Base-by-base conservation (phyloP, 371 early-diverging fungal species). In the Chytridiales sp. region DNA sequence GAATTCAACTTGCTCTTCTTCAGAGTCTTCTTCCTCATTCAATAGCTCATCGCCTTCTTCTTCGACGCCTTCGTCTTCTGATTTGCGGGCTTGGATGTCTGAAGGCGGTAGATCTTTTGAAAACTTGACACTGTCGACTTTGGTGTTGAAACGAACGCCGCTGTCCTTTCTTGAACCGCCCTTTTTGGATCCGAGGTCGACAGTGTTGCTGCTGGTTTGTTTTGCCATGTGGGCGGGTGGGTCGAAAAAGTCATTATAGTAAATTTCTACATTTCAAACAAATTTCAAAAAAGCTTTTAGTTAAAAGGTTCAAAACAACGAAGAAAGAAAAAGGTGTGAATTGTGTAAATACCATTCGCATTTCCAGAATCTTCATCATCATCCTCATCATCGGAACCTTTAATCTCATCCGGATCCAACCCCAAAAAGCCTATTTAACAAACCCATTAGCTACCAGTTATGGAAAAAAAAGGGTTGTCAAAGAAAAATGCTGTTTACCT, bases 231-330 rank as follows among this genome's bases (percentile, higher is more conserved):
- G 46, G 3, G 48, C 48, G 2, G 59, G 64, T 13, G 73, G 75
- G 0, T 47, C 73, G 47, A 80, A 81, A 48, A 76, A 81, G 59
- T 81, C 81, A 40, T 77, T 73, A 62, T 79, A 81, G 24, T 35
- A 31, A 53, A 79, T 70, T 24, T 80, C 78, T 73, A 47, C 15
- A 1, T 3, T 21, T 9, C 35, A 11, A 19, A 51, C 29, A 67
- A 41, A 9, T 11, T 4, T 48, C 34, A 19, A 22, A 17, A 6
- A 22, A 56, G 31, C 26, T 19, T 8, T 4, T 8, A n/a, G 21
- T 13, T 30, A 11, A 32, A 60, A 15, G 1, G 4, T 6, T 6
- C n/a, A 24, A 35, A 61, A 15, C 21, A 39, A 19, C 38, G 38
- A 35, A 15, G 21, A 47, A 24, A 30, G 26, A 24, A 39, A 48